These are phyloP conservation scores for Neonectria hederae DNA, from an alignment of 2,329 filamentous ascomycete species.

Conservation along the genomic window DNA sequence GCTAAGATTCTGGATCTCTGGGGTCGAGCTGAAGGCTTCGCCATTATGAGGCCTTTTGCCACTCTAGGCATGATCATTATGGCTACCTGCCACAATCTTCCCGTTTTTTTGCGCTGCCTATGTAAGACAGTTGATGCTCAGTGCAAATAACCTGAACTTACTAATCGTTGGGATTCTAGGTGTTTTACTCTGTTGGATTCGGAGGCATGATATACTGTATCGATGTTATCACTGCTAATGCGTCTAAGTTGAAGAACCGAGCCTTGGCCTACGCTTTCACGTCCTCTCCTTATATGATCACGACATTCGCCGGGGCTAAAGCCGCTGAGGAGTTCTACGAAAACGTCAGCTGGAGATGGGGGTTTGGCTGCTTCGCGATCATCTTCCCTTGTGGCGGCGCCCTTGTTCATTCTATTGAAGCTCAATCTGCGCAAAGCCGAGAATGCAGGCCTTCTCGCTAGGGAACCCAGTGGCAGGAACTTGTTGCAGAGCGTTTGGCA, in stretches of 20 bases:
- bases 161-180: conserved; percentile 41
- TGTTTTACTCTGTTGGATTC: conserved; percentile 70
- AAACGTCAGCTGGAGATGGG: conserved; percentile 39
- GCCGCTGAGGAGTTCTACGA: conserved; percentile 37
- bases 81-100: conserved; percentile 60
- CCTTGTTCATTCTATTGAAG: conserved; percentile 65
- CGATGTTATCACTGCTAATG: conserved; percentile 73
- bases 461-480: conserved; percentile 53
- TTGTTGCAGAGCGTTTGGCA: conserved; percentile 52
- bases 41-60: conserved; percentile 61
- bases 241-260: conserved; percentile 55
- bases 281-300: conserved; percentile 57
- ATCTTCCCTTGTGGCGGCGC: conserved; percentile 69
- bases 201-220: conserved; percentile 70
- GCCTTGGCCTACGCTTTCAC: conserved; percentile 52
- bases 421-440: conserved; percentile 66
- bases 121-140: conserved; percentile 24
- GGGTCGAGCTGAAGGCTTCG: conserved; percentile 69
- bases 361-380: conserved; percentile 71
- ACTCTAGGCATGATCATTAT: conserved; percentile 67
- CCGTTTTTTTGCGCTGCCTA: conserved; percentile 62
- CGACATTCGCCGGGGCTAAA: conserved; percentile 49
- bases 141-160: neutral
- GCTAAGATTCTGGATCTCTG: conserved; percentile 71
- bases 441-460: conserved; percentile 56